Base-by-base conservation (phyloP, 306 rosid genomes). In the Gleditsia sinensis region DNA sequence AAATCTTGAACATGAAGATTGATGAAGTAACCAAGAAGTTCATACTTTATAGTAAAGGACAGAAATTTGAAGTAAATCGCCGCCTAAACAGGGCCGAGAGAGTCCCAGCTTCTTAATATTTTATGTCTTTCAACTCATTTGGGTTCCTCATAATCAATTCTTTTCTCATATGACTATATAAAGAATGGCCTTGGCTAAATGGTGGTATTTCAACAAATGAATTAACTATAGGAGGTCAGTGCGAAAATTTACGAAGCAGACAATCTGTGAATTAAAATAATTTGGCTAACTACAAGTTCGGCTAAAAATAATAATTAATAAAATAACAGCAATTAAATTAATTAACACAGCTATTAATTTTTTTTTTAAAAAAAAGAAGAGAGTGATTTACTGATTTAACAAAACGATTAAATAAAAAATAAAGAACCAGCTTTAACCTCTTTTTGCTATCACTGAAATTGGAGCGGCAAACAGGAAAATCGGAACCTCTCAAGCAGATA, bases 401-500 rank as follows among this genome's bases (percentile, higher is more conserved):
- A 48, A 55, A 60, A 17, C 24, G 1, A 60, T 33, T 4, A 11
- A 33, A 60, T 17, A 54, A 23, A 17, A 21, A 54, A 9, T 12
- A 23, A n/a, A 70, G 30, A 10, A 20, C 0, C 11, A 42, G 9
- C 24, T 30, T 66, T 37, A 27, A 89, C 94, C 91, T 85, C 64
- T 42, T 88, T 75, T 42, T 75, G 61, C 39, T 32, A 30, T 80
- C 80, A 40, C 69, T 63, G 36, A 34, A 57, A 54, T 48, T 58
- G 73, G 84, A 82, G 75, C 83, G 83, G 78, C 78, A 86, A 74
- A 83, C 53, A 57, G 83, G 89, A 69, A 85, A 75, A 76, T 62
- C n/a, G 32, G 80, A 68, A 23, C 81, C 82, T 25, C 77, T 72
- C 79, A 82, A 68, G 80, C 82, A 84, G 28, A 71, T 62, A 48